Evolutionary conservation across 1,284 basidiomycete genomes (phyloP).

Genomic region (Melanopsichium pennsylvanicum): DNA sequence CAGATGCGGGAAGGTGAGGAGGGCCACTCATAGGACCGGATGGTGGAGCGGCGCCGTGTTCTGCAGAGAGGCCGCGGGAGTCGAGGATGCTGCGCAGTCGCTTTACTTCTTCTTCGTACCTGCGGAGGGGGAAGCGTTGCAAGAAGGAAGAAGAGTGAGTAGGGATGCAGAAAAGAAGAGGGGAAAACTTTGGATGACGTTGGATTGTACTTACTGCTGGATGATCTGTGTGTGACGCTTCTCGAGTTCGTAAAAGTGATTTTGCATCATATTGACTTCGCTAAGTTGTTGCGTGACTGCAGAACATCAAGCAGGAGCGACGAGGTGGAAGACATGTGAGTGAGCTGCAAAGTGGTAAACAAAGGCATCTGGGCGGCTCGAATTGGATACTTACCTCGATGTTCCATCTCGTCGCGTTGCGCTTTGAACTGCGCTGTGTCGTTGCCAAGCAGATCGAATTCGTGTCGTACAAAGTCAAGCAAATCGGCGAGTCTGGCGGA

Average conservation of each 20-base stretch:
- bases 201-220: constrained; percentile 69
- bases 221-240: constrained; percentile 76
- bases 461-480: constrained; percentile 82
- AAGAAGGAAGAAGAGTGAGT: neutral
- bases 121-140: constrained; percentile 46
- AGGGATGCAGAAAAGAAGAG: neutral
- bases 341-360: too few species aligned
- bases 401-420: constrained; percentile 89
- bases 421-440: constrained; percentile 76
- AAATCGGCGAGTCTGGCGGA: constrained; percentile 75
- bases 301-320: neutral
- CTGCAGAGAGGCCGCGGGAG: constrained; percentile 45
- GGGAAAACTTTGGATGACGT: neutral
- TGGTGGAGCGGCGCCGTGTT: constrained; percentile 41
- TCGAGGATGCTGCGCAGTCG: constrained; percentile 76
- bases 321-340: neutral
- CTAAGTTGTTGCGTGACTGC: constrained; percentile 53
- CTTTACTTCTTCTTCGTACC: constrained; percentile 77
- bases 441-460: constrained; percentile 80
- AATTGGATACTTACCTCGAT: constrained; percentile 73
- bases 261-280: constrained; percentile 60
- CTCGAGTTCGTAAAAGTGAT: constrained; percentile 80
- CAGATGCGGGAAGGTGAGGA: constrained; percentile 50
- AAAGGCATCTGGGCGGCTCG: too few species aligned
- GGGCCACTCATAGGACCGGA: constrained; percentile 42